Evolutionary conservation across 2,329 filamentous ascomycete species (phyloP).

Genomic region (Arthrinium puccinioides): DNA sequence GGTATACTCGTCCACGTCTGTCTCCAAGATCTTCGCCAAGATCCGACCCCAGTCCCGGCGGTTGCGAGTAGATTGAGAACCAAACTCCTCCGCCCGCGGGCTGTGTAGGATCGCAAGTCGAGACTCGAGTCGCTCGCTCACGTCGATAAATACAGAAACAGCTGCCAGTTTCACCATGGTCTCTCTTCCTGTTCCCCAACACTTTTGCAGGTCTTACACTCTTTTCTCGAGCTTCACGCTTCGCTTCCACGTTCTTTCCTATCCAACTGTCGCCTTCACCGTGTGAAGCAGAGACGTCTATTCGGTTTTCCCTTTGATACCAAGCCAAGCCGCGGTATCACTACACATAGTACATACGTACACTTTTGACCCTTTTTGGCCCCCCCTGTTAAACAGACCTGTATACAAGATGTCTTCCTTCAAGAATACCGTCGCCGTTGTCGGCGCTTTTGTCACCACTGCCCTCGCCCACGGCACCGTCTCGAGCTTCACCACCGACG

Average conservation of each 20-base stretch:
- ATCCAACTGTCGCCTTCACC: conserved; percentile 7
- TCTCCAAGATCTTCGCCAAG: too few relatives aligned
- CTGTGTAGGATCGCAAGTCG: too few relatives aligned
- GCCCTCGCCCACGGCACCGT: conserved; percentile 35
- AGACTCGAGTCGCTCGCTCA: too few relatives aligned
- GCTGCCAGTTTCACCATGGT: too few relatives aligned
- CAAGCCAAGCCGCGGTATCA: background rate
- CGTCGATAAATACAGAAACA: too few relatives aligned
- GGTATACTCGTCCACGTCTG: too few relatives aligned
- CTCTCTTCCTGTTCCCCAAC: too few relatives aligned
- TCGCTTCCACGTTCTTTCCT: conserved; percentile 3
- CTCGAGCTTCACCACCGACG: conserved; percentile 40
- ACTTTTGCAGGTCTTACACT: conserved; percentile 2
- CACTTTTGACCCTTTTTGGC: background rate
- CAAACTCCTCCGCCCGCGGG: too few relatives aligned
- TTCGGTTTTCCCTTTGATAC: background rate
- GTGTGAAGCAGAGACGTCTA: conserved; percentile 7
- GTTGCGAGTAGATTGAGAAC: too few relatives aligned
- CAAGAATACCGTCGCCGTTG: conserved; percentile 12
- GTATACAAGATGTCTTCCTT: conserved; percentile 8
- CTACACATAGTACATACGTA: background rate
- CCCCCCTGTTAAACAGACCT: background rate
- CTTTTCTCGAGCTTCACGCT: background rate
- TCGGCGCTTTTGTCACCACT: conserved; percentile 18
- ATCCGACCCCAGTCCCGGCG: too few relatives aligned